phyloP scores from a whole-genome alignment of 148 eudicot species.

The Polygonum maritimum region DNA sequence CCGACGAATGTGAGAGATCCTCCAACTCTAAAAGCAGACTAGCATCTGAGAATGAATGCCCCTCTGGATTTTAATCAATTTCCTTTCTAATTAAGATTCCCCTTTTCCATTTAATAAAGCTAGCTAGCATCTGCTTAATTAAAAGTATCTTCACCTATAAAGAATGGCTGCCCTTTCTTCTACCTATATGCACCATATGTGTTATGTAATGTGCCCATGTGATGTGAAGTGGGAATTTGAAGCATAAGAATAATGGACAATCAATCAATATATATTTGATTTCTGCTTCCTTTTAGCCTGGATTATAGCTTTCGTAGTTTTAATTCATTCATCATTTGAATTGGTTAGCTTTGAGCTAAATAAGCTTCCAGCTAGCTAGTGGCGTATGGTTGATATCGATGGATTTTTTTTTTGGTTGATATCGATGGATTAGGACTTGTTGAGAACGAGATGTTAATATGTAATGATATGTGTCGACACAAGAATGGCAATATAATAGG shows the following conservation, averaged over 20 bases:
- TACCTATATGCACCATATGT: neutral
- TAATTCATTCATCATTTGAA: too few species aligned
- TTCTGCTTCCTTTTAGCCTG: neutral
- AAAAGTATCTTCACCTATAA: neutral
- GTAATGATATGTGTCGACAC: neutral
- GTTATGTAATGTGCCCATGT: neutral
- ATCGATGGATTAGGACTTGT: neutral
- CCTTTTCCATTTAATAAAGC: neutral
- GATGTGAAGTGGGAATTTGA: neutral
- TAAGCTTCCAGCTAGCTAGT: too few species aligned
- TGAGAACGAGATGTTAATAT: neutral
- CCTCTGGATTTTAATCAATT: neutral
- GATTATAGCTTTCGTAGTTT: neutral
- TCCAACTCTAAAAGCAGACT: too few species aligned
- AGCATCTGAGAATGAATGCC: too few species aligned
- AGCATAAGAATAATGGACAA: neutral
- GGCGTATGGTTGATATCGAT: neutral
- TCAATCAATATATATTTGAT: neutral
- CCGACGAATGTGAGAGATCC: too few species aligned
- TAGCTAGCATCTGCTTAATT: neutral
- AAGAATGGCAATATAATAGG: neutral
- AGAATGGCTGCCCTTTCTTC: neutral
- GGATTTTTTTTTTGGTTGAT: neutral
- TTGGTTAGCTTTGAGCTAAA: too few species aligned
- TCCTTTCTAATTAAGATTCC: constrained; percentile 2